phyloP scores from a whole-genome alignment of 2,329 filamentous ascomycete species.

The Ceratocystis huliohia region DNA sequence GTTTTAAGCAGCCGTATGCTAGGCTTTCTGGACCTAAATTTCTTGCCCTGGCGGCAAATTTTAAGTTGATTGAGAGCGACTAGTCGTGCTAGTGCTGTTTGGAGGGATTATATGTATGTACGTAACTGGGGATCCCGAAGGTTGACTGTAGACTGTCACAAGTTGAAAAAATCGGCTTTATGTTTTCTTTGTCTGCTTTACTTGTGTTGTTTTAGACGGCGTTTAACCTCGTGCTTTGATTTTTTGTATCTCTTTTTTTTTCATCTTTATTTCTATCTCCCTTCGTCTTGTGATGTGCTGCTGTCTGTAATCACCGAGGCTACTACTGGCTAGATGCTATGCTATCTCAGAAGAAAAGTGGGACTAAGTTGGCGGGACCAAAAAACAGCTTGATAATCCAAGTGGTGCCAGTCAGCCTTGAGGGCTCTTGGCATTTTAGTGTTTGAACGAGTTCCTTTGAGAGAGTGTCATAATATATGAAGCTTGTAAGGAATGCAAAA shows the following conservation, averaged over 20 bases:
- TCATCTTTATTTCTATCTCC: not conserved
- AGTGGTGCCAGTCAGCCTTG: not conserved
- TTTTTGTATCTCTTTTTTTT: not conserved
- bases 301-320: not conserved
- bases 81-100: not conserved
- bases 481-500: not conserved
- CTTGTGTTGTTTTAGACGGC: not conserved
- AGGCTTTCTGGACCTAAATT: no score
- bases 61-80: not conserved
- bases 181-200: not conserved
- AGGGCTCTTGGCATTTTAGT: not conserved
- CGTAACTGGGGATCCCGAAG: not conserved
- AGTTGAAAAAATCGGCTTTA: not conserved
- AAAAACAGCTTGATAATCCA: not conserved
- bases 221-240: conserved; percentile 1
- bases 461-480: no score
- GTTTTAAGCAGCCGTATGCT: not conserved
- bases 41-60: not conserved
- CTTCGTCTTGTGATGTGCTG: not conserved
- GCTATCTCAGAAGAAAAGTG: not conserved
- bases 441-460: no score
- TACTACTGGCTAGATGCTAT: not conserved
- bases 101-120: not conserved
- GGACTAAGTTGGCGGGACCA: not conserved
- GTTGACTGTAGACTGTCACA: not conserved